Evolutionary conservation across 805 yeast species (phyloP), one percentile per base, ranked within the genome.

Genomic region (Yamadazyma kitorensis): DNA sequence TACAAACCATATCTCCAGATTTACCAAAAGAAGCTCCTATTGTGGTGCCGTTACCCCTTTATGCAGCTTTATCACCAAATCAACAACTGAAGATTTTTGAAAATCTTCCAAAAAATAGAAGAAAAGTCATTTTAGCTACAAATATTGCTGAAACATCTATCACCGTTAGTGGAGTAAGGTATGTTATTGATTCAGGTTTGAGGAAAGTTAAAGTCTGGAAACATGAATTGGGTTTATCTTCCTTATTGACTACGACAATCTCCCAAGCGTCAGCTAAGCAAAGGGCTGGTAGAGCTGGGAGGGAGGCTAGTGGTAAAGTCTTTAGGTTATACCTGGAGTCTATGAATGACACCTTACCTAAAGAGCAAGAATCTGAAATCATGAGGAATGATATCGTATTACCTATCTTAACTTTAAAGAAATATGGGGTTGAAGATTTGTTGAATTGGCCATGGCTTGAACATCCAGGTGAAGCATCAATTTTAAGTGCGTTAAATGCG

Each of bases 81-180:
- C 82, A 81, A 43, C 99, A 93, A 55, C 76, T 81, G 51, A 70
- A 73, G 44, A 91, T 88, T n/a, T 93, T 93, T 47, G 68, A 73
- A 14, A 75, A 78, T 15, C 59, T 83, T 1, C 74, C 79, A 20
- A 61, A 72, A n/a, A 70, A 80, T 48, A 76, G 76, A 50, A 74
- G 98, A 45, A 93, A 93, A 55, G 81, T 93, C 26, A 85, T 93
- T 18, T 61, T 93, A 38, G 87, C 98, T 6, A 93, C 99, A 1
- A 93, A 93, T 55, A 88, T 93, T 47, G 98, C 99, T 0, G 99
- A 93, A 64, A 93, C 99, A 0, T 93, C 98, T 19, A 80, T 93
- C 41, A 93, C 99, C 3, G 93, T 93, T 22, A 80, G 95, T 10
- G 98, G 98, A 2, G 93, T 93, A 12, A 76, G 86, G 45, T 93